A percentile compares a stretch with the other conserved stretches of the same genome.
These are phyloP conservation scores for Malus hybrid DNA, from an alignment of 331 rosid species.

Conservation along the genomic window DNA sequence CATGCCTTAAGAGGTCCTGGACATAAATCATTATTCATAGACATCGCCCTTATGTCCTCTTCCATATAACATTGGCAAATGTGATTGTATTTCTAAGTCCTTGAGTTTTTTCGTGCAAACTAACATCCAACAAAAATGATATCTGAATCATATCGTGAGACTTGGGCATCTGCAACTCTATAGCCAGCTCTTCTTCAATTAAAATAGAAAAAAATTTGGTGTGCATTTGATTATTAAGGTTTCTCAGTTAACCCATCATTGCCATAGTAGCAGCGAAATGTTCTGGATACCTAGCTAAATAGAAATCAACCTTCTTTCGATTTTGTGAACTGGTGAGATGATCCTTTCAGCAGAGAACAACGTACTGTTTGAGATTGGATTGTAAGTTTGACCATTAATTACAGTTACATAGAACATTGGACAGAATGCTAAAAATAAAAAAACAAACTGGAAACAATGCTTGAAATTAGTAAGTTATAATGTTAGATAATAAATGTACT, in stretches of 20 bases:
- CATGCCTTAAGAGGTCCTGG: background rate
- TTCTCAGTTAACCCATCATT: background rate
- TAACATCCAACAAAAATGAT: background rate
- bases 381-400: constrained; percentile 3
- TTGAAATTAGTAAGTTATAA: background rate
- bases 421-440: background rate
- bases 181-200: background rate
- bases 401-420: background rate
- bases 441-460: background rate
- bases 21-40: background rate
- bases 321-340: background rate
- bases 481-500: constrained; percentile 2
- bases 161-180: background rate
- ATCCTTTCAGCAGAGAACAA: background rate
- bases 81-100: background rate
- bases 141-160: background rate
- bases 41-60: background rate
- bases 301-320: background rate
- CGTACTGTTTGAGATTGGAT: background rate
- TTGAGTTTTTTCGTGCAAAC: background rate
- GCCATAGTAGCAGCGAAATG: background rate
- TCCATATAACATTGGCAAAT: background rate
- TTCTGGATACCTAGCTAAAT: background rate
- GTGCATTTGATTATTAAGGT: background rate
- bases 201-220: background rate